Evolutionary conservation across 176 grass and related monocot genomes (phyloP).

Genomic region (Zoysia pacifica): DNA sequence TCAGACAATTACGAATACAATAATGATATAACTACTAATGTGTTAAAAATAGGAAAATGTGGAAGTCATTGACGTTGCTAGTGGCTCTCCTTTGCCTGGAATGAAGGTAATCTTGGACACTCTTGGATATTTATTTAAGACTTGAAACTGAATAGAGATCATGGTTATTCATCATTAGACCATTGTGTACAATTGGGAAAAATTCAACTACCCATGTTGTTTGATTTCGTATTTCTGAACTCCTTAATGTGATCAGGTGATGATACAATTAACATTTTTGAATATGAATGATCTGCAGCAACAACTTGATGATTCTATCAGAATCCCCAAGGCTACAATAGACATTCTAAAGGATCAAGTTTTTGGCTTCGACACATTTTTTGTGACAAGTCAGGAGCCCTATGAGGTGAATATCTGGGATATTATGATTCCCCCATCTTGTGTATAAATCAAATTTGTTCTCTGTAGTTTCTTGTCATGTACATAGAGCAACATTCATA

Average conservation of each 20-base stretch:
- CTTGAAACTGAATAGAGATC: not conserved
- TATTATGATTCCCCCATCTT: not conserved
- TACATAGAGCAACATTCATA: not conserved
- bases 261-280: conserved; percentile 11
- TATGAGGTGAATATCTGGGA: conserved; percentile 72
- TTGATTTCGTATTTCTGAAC: conserved; percentile 10
- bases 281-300: conserved; percentile 63
- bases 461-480: not conserved
- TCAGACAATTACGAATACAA: conserved; percentile 2
- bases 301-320: conserved; percentile 77
- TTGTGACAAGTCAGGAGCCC: conserved; percentile 82
- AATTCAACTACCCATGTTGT: conserved; percentile 9
- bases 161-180: conserved; percentile 19
- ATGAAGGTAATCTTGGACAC: conserved; percentile 65
- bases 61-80: conserved; percentile 62
- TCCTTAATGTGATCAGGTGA: not conserved
- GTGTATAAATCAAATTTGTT: not conserved
- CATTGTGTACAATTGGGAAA: not conserved
- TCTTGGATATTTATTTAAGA: not conserved
- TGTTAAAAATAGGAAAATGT: conserved; percentile 56
- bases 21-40: conserved; percentile 34
- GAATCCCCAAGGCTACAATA: conserved; percentile 82
- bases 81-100: conserved; percentile 94
- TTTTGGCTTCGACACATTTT: conserved; percentile 97
- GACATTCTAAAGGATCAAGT: conserved; percentile 98